Conservation (phyloP, 2,329 filamentous ascomycete species). For the Aspergillus pseudonomiae region DNA sequence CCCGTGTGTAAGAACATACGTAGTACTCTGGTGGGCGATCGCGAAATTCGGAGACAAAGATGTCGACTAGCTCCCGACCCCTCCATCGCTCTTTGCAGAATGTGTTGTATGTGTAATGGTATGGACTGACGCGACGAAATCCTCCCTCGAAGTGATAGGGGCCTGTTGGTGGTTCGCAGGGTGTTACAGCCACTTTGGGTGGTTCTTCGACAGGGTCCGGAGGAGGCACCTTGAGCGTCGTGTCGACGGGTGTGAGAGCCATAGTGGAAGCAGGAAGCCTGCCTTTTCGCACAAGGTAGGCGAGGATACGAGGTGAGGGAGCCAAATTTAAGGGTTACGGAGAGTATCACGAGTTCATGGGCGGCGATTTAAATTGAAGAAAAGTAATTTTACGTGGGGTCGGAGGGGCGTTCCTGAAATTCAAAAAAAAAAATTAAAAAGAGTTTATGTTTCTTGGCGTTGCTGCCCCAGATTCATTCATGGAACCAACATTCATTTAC, state of each 20-base stretch:
- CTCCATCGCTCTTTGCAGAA: slow-evolving; percentile 94
- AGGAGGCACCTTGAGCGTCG: slow-evolving; percentile 27
- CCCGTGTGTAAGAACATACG: slow-evolving; percentile 48
- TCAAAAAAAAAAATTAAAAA: not conserved
- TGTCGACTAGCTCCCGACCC: slow-evolving; percentile 75
- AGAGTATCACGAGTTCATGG: not conserved
- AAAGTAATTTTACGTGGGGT: slow-evolving; percentile 4
- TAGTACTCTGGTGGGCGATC: slow-evolving; percentile 88
- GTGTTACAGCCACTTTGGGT: slow-evolving; percentile 17
- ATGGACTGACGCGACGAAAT: slow-evolving; percentile 79
- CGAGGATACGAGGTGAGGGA: slow-evolving; percentile 43
- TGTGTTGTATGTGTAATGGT: slow-evolving; percentile 93
- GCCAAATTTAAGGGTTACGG: slow-evolving; percentile 26
- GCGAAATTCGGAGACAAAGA: slow-evolving; percentile 90
- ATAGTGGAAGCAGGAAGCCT: slow-evolving; percentile 38
- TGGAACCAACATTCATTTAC: not conserved
- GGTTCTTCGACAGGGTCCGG: slow-evolving; percentile 26
- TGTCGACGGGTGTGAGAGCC: slow-evolving; percentile 40
- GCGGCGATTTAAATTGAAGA: not conserved
- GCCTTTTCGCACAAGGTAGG: slow-evolving; percentile 43
- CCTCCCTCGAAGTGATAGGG: slow-evolving; percentile 86
- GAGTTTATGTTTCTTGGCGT: not conserved
- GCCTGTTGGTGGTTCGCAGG: slow-evolving; percentile 55
- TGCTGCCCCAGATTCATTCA: not conserved
- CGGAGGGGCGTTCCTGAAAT: slow-evolving; percentile 3